Evolutionary conservation across 257 asterid genomes (phyloP), one percentile per base, ranked within the genome.

Genomic region (Forsythia viridissima): DNA sequence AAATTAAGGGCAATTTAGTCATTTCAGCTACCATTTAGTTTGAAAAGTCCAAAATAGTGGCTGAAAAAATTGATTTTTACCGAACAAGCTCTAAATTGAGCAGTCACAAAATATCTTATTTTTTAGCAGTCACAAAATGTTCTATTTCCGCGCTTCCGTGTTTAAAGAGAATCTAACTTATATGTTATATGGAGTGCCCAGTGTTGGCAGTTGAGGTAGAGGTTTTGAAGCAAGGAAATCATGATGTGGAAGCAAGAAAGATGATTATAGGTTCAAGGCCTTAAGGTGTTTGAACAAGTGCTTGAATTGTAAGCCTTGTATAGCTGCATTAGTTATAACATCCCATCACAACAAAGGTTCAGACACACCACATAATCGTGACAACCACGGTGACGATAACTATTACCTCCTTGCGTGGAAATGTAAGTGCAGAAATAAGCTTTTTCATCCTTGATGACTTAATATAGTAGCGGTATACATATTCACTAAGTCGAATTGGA

Each of bases 181-280:
- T 21, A 8, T 63, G 70, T 21, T 24, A 63, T 63, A 8, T 63
- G 10, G 0, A 57, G 11, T 30, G 69, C 37, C 65, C 69, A 48
- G 72, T 65, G 52, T 55, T 36, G 52, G 4, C 41, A 63, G 72
- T n/a, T n/a, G 57, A 44, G 42, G 72, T 38, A 34, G 63, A 46
- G 10, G 63, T 12, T 6, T 72, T 57, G 20, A 72, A 72, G 41
- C 57, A 51, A 40, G 76, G 76, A 10, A 46, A 13, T 59, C 5
- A 20, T 8, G 67, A 59, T 10, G 11, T 43, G 65, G 76, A 73
- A 59, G 21, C 80, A 77, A 68, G 70, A 38, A 71, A 16, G 73
- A 65, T n/a, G 69, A 48, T 67, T 40, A 38, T 77, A 70, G 80
- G 80, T 44, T 77, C 80, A 70, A 77, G 76, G 71, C 80, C 80